Evolutionary conservation across 768 basidiomycete genomes (phyloP).

Genomic region (Pleurotus salmoneostramineus): DNA sequence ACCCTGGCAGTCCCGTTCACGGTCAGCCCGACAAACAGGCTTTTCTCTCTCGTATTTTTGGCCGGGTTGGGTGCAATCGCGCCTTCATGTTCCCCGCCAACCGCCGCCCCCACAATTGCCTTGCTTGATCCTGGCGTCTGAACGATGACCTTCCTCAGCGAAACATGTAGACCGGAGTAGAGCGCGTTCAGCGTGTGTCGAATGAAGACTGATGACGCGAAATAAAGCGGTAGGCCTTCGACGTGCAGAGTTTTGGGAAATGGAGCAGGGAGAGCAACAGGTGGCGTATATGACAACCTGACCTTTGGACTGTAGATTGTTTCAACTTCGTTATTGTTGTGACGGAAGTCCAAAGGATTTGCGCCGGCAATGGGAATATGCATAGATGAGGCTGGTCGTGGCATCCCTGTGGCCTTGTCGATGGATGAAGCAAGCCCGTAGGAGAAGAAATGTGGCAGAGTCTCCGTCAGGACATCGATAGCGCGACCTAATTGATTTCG

Average conservation of each 20-base stretch:
- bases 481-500: slow-evolving; percentile 52
- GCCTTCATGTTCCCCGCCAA: background rate
- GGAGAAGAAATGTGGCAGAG: slow-evolving; percentile 69
- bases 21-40: slow-evolving; percentile 46
- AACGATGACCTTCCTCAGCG: slow-evolving; percentile 45
- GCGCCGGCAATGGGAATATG: slow-evolving; percentile 22
- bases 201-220: slow-evolving; percentile 64
- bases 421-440: slow-evolving; percentile 58
- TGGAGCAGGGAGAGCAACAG: slow-evolving; percentile 58
- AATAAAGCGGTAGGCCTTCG: slow-evolving; percentile 74
- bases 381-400: slow-evolving; percentile 18
- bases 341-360: slow-evolving; percentile 23
- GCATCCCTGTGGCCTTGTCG: slow-evolving; percentile 41
- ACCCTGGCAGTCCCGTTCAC: slow-evolving; percentile 62
- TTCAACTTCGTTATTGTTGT: slow-evolving; percentile 33
- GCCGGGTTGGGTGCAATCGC: slow-evolving; percentile 8
- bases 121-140: slow-evolving; percentile 20
- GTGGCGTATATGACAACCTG: slow-evolving; percentile 66
- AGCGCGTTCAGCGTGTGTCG: slow-evolving; percentile 74
- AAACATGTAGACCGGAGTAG: slow-evolving; percentile 61
- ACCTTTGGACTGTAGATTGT: slow-evolving; percentile 62
- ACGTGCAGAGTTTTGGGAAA: slow-evolving; percentile 67
- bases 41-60: slow-evolving; percentile 46
- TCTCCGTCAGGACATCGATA: slow-evolving; percentile 62
- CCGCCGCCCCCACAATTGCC: background rate